phyloP scores from a whole-genome alignment of 768 basidiomycete genomes.

The Mycena pura region DNA sequence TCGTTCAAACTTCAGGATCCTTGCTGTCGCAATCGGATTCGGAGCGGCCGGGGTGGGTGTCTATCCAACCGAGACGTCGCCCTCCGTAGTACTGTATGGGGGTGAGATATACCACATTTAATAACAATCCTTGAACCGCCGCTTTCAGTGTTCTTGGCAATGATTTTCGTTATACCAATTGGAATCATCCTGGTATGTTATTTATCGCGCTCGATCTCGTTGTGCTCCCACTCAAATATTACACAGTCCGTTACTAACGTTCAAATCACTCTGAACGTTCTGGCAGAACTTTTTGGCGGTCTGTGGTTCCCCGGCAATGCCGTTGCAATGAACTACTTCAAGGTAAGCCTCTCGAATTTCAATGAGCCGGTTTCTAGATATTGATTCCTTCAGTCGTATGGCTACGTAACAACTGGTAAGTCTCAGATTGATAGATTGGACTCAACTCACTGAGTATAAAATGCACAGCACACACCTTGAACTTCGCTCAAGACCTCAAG shows the following conservation, averaged over 20 bases:
- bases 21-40: conserved; percentile 35
- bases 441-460: too few relatives aligned
- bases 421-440: too few relatives aligned
- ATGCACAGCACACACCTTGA: conserved; percentile 34
- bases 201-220: neutral
- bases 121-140: neutral
- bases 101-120: conserved; percentile 20
- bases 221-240: neutral
- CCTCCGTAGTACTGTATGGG: conserved; percentile 34
- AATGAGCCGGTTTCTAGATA: neutral
- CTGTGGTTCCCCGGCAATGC: conserved; percentile 42
- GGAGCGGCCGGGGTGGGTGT: conserved; percentile 38
- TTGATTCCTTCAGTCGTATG: conserved; percentile 32
- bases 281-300: conserved; percentile 45
- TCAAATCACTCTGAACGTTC: conserved; percentile 42
- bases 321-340: conserved; percentile 43
- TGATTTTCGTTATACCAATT: conserved; percentile 36
- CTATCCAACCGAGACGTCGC: conserved; percentile 40
- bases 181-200: conserved; percentile 35
- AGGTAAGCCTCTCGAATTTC: neutral
- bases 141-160: conserved; percentile 16
- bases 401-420: conserved; percentile 43
- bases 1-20: conserved; percentile 23
- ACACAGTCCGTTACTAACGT: conserved; percentile 40
- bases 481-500: conserved; percentile 38